Percentiles rank a stretch among this genome's conserved stretches.
phyloP scores from a whole-genome alignment of 768 basidiomycete species.

The Leccinum pellstonianum region DNA sequence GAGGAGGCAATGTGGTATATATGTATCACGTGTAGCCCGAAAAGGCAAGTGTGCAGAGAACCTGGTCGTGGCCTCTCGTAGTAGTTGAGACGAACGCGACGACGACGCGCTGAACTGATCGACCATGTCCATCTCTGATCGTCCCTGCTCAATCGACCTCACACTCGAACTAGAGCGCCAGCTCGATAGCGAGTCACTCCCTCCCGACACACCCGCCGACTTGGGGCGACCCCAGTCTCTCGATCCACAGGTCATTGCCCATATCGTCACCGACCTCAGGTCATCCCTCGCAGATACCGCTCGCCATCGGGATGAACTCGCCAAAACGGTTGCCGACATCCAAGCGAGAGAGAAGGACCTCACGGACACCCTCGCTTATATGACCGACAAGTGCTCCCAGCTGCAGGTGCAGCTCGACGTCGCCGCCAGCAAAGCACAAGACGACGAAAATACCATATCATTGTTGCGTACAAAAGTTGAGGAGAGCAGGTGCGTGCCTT shows the following conservation, averaged over 20 bases:
- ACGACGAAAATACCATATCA: conserved; percentile 75
- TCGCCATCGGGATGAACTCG: conserved; percentile 70
- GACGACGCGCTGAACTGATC: conserved; percentile 1
- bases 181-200: conserved; percentile 61
- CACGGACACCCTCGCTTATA: conserved; percentile 59
- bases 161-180: conserved; percentile 78
- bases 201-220: conserved; percentile 43
- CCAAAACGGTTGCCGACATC: conserved; percentile 47
- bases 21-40: conserved; percentile 15
- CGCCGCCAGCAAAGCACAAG: conserved; percentile 51
- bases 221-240: conserved; percentile 48
- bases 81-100: conserved; percentile 14
- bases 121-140: conserved; percentile 33
- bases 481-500: conserved; percentile 67
- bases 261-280: conserved; percentile 72
- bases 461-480: conserved; percentile 82
- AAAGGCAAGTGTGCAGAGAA: not conserved
- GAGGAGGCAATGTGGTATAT: not conserved
- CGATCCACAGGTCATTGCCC: conserved; percentile 73
- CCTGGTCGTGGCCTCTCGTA: no score
- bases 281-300: conserved; percentile 61
- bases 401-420: conserved; percentile 57
- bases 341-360: conserved; percentile 57
- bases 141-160: conserved; percentile 66
- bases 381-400: conserved; percentile 62